Conservation (phyloP, 139 green algal species). For the Pleodorina starrii region DNA sequence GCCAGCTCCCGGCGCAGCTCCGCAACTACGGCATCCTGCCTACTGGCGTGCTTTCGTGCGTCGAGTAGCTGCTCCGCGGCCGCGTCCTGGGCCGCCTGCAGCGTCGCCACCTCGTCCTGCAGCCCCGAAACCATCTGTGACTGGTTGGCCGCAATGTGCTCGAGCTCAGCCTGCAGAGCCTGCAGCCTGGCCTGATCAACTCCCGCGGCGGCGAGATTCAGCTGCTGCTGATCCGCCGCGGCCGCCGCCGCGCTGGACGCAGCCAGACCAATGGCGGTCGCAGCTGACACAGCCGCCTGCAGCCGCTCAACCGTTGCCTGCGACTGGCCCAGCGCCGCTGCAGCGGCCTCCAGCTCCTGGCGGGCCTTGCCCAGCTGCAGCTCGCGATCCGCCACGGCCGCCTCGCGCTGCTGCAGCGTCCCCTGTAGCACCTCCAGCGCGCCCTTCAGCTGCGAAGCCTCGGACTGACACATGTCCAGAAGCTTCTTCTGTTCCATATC, state of each 20-base stretch:
- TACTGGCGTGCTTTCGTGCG: not conserved
- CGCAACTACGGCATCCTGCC: not conserved
- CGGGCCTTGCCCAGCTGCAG: not conserved
- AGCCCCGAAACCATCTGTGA: not conserved
- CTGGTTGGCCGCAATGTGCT: not conserved
- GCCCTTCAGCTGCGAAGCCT: not conserved
- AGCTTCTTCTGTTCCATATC: not conserved
- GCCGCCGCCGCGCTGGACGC: not conserved
- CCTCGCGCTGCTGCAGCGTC: not conserved
- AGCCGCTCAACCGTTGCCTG: not conserved
- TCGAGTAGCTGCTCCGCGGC: not conserved
- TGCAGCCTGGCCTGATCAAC: not conserved
- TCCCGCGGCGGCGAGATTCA: not conserved
- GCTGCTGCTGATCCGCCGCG: not conserved
- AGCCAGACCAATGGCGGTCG: not conserved
- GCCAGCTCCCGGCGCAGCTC: not conserved
- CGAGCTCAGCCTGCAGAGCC: not conserved
- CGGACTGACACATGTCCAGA: not conserved
- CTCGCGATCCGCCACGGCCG: not conserved
- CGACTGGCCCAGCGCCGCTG: not conserved
- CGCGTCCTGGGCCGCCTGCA: not conserved
- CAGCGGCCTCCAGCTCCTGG: not conserved
- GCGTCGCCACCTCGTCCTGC: not conserved
- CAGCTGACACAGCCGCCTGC: no score
- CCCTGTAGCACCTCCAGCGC: not conserved